These are phyloP conservation scores for Podospora pseudocomata DNA, from an alignment of 495 filamentous ascomycete species.

Conservation along the genomic window DNA sequence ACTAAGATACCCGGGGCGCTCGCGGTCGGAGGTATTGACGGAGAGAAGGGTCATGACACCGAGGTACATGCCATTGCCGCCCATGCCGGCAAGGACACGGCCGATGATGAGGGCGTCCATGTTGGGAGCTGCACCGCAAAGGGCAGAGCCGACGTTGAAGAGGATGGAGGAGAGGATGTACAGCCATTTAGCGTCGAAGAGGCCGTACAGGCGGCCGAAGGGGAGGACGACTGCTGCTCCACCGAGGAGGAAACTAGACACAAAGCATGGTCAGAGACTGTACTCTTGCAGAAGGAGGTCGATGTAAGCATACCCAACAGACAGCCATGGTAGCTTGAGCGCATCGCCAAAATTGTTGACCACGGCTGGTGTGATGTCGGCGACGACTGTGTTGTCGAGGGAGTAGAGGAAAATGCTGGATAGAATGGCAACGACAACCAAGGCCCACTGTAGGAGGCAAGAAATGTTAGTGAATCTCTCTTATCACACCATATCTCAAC, in stretches of 20 bases:
- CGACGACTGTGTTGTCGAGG: conserved; percentile 60
- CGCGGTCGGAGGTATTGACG: conserved; percentile 38
- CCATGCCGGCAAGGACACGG: conserved; percentile 40
- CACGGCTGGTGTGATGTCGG: conserved; percentile 52
- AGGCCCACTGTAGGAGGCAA: conserved; percentile 27
- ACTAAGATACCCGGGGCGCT: conserved; percentile 48
- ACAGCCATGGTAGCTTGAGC: conserved; percentile 53
- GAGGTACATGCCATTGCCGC: conserved; percentile 53
- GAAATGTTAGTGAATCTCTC: too few relatives aligned
- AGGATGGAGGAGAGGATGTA: conserved; percentile 49
- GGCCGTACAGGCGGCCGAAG: conserved; percentile 41
- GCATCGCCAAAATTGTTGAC: conserved; percentile 44
- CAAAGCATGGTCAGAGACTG: too few relatives aligned
- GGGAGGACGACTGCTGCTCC: conserved; percentile 43
- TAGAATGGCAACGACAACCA: conserved; percentile 46
- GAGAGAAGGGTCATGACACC: conserved; percentile 44
- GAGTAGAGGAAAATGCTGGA: conserved; percentile 51
- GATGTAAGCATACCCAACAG: conserved; percentile 33
- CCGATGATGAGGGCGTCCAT: conserved; percentile 43
- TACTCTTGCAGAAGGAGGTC: too few relatives aligned
- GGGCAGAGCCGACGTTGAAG: conserved; percentile 51
- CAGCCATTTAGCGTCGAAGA: conserved; percentile 53
- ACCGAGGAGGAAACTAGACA: conserved; percentile 31
- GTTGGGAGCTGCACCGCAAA: conserved; percentile 42
- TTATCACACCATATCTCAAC: too few relatives aligned